Base-by-base conservation (phyloP, 768 basidiomycete species). In the Mycena venus region DNA sequence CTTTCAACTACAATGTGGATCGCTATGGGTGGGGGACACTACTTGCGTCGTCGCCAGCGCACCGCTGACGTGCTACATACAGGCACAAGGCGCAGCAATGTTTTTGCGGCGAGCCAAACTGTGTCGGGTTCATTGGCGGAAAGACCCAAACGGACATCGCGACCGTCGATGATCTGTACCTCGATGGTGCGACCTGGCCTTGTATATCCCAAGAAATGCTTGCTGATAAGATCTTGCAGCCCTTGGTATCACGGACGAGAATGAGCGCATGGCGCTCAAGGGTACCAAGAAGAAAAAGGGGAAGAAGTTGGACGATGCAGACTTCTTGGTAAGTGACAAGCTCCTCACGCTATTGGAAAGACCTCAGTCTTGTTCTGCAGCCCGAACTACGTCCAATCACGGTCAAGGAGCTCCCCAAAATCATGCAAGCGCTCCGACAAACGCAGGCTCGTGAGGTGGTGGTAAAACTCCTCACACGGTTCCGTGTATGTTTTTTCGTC, bases 1-100 rank as follows among this genome's bases (percentile, higher is more conserved):
- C 98, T 0, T 99, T 99, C 87, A 99, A 99, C 84, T 99, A 99
- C 82, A 99, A 99, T 82, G 98, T 99, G 47, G 98, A 99, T 83
- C 96, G 98, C 70, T 99, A 99, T 79, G 98, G 98, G 98, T 97
- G 73, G 60, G 64, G 9, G 14, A 21, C 93, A 86, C 36, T 34
- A 4, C 34, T 51, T 60, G 51, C 40, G 8, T 59, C 49, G 53
- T 63, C 12, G 14, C 11, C 15, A 9, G 32, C 17, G 23, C 23
- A 23, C 19, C 36, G 31, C 29, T 75, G 25, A 68, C 38, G 55
- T 34, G 27, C 23, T 27, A 10, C n/a, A n/a, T 29, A 8, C 75
- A 98, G 97, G 0, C 96, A 99, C 83, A 95, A 97, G 72, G 94
- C 98, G 62, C 98, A 99, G 82, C 88, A 88, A 34, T 99, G 98